phyloP scores from a whole-genome alignment of 257 asterid species.

The Nicotiana tabacum region DNA sequence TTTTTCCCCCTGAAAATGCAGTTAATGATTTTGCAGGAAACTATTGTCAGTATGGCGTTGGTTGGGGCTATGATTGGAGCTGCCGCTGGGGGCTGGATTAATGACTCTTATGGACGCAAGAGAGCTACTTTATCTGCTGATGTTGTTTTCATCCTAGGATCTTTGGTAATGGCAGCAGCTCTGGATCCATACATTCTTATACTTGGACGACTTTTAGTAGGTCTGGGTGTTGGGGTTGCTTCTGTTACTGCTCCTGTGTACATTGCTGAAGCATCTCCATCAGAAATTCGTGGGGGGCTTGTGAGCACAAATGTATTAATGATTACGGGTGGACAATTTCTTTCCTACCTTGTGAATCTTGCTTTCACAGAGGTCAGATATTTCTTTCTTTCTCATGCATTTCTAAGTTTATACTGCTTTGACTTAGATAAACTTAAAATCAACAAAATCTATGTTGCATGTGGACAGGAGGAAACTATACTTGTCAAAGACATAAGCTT shows the following conservation, averaged over 20 bases:
- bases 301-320: slow-evolving; percentile 94
- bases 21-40: slow-evolving; percentile 52
- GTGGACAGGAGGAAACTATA: neutral
- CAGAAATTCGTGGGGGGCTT: slow-evolving; percentile 91
- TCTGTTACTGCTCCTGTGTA: slow-evolving; percentile 96
- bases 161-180: slow-evolving; percentile 79
- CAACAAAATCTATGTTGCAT: neutral
- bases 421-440: neutral
- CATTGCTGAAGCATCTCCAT: slow-evolving; percentile 91
- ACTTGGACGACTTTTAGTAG: slow-evolving; percentile 72
- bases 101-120: slow-evolving; percentile 83
- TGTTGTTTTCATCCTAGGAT: slow-evolving; percentile 72
- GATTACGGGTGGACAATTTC: slow-evolving; percentile 97
- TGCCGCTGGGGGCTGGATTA: slow-evolving; percentile 83
- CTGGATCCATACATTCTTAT: slow-evolving; percentile 80
- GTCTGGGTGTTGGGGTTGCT: slow-evolving; percentile 91
- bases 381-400: slow-evolving; percentile 5
- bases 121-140: slow-evolving; percentile 90
- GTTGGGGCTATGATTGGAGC: slow-evolving; percentile 95
- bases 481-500: neutral
- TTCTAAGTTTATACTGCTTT: neutral
- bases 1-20: neutral
- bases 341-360: slow-evolving; percentile 94
- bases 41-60: slow-evolving; percentile 98
- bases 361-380: slow-evolving; percentile 87